Evolutionary conservation across 2,329 filamentous ascomycete species (phyloP).

Genomic region (Fusarium austroafricanum): DNA sequence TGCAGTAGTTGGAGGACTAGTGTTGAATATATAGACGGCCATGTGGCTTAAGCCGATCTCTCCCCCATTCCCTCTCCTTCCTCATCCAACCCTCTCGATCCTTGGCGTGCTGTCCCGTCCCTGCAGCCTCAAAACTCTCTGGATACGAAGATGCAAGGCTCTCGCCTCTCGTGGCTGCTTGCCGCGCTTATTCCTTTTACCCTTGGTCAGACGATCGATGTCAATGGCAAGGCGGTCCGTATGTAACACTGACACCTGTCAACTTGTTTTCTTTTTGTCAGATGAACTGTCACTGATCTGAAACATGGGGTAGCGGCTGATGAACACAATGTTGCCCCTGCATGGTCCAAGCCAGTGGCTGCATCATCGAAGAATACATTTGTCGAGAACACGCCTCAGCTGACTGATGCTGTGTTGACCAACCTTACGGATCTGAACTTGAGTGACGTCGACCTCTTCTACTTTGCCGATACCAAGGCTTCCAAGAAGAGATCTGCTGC

Average conservation of each 20-base stretch:
- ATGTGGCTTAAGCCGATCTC: constrained; percentile 29
- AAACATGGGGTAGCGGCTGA: constrained; percentile 33
- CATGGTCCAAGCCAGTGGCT: constrained; percentile 11
- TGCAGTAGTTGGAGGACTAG: neutral
- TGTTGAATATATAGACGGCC: constrained; percentile 33
- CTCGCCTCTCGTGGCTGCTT: constrained; percentile 30
- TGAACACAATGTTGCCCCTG: constrained; percentile 43
- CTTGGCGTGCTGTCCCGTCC: constrained; percentile 10
- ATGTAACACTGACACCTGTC: constrained; percentile 17
- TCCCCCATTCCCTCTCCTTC: neutral
- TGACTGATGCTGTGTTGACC: constrained; percentile 51
- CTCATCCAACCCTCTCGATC: constrained; percentile 11
- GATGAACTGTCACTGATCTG: constrained; percentile 26
- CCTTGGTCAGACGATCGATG: constrained; percentile 36
- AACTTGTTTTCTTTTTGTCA: neutral
- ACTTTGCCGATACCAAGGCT: constrained; percentile 43
- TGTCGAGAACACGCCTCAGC: constrained; percentile 45
- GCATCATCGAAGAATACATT: constrained; percentile 13
- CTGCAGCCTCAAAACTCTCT: constrained; percentile 16
- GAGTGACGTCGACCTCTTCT: constrained; percentile 49
- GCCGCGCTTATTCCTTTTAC: constrained; percentile 21
- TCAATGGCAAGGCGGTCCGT: constrained; percentile 37
- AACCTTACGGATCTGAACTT: constrained; percentile 48
- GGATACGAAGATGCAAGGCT: constrained; percentile 17
- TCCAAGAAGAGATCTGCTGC: constrained; percentile 6